Conservation (phyloP, 208 protist genomes). For the Angomonas ambiguus region DNA sequence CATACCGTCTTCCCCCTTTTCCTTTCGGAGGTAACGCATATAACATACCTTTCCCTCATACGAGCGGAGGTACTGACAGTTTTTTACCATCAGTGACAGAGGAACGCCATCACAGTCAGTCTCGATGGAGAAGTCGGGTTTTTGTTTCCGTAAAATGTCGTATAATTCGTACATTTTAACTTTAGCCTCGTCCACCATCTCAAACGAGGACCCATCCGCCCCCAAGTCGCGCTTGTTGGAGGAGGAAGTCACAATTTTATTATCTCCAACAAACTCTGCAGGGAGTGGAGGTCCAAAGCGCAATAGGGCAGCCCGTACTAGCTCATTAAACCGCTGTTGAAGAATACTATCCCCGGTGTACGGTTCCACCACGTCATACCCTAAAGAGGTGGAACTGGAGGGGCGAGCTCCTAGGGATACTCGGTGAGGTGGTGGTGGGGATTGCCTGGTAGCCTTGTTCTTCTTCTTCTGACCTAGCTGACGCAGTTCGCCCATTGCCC, state of each 20-base stretch:
- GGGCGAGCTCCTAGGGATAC: too few relatives aligned
- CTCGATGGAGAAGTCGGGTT: constrained; percentile 57
- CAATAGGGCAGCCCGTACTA: constrained; percentile 56
- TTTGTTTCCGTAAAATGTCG: constrained; percentile 34
- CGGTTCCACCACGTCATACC: constrained; percentile 52
- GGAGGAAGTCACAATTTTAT: constrained; percentile 30
- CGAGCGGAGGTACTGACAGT: constrained; percentile 67
- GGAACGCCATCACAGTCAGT: constrained; percentile 66
- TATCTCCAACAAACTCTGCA: constrained; percentile 53
- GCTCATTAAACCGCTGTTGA: constrained; percentile 61
- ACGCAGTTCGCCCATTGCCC: not conserved
- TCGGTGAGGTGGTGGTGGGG: too few relatives aligned
- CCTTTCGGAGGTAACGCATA: constrained; percentile 58
- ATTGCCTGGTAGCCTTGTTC: too few relatives aligned
- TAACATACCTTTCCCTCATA: constrained; percentile 61
- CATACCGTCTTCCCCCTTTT: not conserved
- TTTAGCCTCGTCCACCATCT: constrained; percentile 68
- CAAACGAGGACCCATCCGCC: constrained; percentile 27
- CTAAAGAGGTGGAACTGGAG: not conserved
- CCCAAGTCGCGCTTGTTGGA: constrained; percentile 14
- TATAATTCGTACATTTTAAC: constrained; percentile 56
- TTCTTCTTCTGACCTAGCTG: not conserved
- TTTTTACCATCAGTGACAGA: constrained; percentile 73
- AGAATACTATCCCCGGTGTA: constrained; percentile 50
- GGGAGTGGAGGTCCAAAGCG: constrained; percentile 77